Conservation (phyloP, 2,329 filamentous ascomycete species). For the Monilinia vaccinii-corymbosi region DNA sequence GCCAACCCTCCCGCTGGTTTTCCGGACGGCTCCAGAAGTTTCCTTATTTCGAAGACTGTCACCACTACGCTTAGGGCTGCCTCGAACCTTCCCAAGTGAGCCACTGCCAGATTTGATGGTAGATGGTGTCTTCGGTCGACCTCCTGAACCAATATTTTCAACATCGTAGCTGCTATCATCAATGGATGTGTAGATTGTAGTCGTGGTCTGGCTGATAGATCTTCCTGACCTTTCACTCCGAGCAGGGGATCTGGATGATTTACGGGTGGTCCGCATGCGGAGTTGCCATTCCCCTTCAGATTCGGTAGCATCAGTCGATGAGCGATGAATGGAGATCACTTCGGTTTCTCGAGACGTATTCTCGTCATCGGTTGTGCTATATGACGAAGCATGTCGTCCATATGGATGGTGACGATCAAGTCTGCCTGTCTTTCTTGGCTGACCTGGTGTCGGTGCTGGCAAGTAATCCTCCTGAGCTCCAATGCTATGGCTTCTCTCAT, state of each 20-base stretch:
- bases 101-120: conserved; percentile 43
- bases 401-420: conserved; percentile 67
- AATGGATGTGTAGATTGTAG: conserved; percentile 54
- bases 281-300: conserved; percentile 64
- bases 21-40: conserved; percentile 45
- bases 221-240: conserved; percentile 46
- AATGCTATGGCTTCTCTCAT: conserved; percentile 56
- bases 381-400: conserved; percentile 44
- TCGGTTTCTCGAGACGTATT: conserved; percentile 48
- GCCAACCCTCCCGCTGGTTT: conserved; percentile 57
- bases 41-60: conserved; percentile 43
- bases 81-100: conserved; percentile 51
- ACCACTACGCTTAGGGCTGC: conserved; percentile 45
- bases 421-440: conserved; percentile 81
- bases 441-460: conserved; percentile 88
- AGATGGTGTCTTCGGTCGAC: conserved; percentile 44
- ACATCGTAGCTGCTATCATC: conserved; percentile 61
- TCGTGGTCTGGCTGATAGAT: conserved; percentile 67
- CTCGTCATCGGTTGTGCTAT: conserved; percentile 38
- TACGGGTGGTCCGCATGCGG: conserved; percentile 60
- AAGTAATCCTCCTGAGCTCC: conserved; percentile 81
- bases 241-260: conserved; percentile 53
- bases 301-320: conserved; percentile 62
- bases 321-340: conserved; percentile 50
- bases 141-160: conserved; percentile 53